Evolutionary conservation across 2,329 filamentous ascomycete species (phyloP).

Genomic region (Lanzia echinophila): DNA sequence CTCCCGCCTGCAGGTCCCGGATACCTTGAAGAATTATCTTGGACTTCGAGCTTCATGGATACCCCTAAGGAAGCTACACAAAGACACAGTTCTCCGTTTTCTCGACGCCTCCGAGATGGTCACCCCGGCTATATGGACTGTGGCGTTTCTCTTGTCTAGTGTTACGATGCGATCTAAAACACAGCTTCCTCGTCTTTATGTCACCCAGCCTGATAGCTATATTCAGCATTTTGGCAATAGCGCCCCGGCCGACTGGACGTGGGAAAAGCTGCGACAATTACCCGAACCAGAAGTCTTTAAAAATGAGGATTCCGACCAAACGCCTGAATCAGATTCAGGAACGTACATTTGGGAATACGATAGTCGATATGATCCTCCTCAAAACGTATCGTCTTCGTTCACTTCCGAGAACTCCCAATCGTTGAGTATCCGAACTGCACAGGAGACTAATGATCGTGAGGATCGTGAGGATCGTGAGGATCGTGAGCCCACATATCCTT

Average conservation of each 20-base stretch:
- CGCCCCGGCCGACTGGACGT: conserved; percentile 53
- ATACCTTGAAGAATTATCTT: conserved; percentile 20
- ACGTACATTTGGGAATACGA: conserved; percentile 64
- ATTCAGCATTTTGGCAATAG: conserved; percentile 48
- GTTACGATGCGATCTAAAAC: conserved; percentile 63
- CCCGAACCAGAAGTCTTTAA: conserved; percentile 52
- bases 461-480: conserved; percentile 6
- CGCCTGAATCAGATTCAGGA: conserved; percentile 54
- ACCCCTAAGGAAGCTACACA: conserved; percentile 70
- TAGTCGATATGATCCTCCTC: conserved; percentile 22
- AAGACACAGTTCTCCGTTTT: conserved; percentile 65
- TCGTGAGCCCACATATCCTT: conserved; percentile 22
- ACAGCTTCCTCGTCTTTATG: conserved; percentile 59
- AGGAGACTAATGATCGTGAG: conserved; percentile 19
- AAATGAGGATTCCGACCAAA: conserved; percentile 37
- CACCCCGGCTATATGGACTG: conserved; percentile 64
- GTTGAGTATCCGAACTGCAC: conserved; percentile 37
- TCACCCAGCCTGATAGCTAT: conserved; percentile 71
- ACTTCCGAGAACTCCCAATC: conserved; percentile 32
- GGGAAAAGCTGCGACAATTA: conserved; percentile 61
- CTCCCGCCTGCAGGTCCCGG: conserved; percentile 16
- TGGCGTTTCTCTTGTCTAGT: conserved; percentile 60
- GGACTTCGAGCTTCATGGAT: conserved; percentile 64
- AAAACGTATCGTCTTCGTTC: conserved; percentile 27
- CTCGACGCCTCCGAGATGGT: conserved; percentile 66